Conservation (phyloP, 805 yeast genomes). For the Metschnikowia noctiluminum region DNA sequence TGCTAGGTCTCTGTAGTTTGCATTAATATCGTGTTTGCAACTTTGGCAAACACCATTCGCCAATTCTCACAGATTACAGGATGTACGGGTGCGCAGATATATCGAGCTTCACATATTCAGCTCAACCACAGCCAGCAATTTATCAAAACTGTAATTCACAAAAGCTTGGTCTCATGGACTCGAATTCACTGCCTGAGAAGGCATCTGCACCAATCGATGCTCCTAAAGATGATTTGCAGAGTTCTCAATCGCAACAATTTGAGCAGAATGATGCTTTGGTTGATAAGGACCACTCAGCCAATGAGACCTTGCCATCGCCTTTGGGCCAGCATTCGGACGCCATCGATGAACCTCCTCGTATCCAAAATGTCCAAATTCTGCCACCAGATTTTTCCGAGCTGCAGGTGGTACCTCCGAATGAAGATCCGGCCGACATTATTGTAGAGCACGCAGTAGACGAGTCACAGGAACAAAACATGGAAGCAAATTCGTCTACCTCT, state of each 20-base stretch:
- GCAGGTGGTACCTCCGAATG: neutral
- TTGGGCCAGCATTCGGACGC: slow-evolving; percentile 13
- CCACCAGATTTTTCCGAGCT: neutral
- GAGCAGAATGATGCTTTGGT: neutral
- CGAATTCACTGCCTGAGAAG: slow-evolving; percentile 4
- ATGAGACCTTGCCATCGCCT: slow-evolving; percentile 1
- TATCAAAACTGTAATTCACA: neutral
- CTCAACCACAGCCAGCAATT: too few species aligned
- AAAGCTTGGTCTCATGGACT: slow-evolving; percentile 1
- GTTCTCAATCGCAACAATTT: neutral
- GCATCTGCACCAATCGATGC: neutral
- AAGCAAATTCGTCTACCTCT: slow-evolving; percentile 13
- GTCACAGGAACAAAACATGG: slow-evolving; percentile 7
- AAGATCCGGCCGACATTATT: neutral
- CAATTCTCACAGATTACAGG: neutral
- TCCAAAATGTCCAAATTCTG: neutral
- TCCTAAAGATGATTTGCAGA: neutral
- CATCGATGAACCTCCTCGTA: neutral
- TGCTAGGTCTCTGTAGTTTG: too few species aligned
- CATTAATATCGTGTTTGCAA: too few species aligned
- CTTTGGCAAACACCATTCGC: too few species aligned
- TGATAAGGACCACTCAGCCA: neutral
- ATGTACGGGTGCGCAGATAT: neutral
- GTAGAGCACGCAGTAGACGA: slow-evolving; percentile 2
- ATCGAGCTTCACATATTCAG: too few species aligned